A percentile compares a stretch with the other conserved stretches of the same genome.
phyloP scores from a whole-genome alignment of 1,139 yeast species.

The Candida pseudoviswanathii region DNA sequence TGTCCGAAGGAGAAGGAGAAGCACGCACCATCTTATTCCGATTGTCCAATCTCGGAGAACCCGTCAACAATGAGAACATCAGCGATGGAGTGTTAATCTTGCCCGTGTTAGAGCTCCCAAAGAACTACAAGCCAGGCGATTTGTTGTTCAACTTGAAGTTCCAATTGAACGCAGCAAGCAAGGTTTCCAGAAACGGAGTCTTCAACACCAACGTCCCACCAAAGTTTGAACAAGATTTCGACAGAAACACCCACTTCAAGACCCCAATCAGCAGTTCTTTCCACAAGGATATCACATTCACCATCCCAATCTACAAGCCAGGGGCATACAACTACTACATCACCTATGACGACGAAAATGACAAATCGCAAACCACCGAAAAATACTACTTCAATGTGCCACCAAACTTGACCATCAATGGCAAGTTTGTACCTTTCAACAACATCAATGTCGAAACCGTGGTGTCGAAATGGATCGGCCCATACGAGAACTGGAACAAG shows the following conservation, averaged over 20 bases:
- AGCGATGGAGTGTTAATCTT: conserved; percentile 64
- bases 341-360: conserved; percentile 33
- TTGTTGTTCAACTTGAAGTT: conserved; percentile 59
- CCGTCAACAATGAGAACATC: conserved; percentile 47
- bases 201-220: conserved; percentile 79
- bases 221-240: conserved; percentile 42
- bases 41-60: conserved; percentile 58
- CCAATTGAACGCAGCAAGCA: conserved; percentile 73
- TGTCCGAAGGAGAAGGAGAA: conserved; percentile 1
- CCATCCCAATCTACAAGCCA: conserved; percentile 65
- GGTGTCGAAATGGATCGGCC: conserved; percentile 91
- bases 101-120: conserved; percentile 57
- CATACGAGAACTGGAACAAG: conserved; percentile 60
- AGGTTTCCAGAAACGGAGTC: conserved; percentile 67
- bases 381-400: conserved; percentile 79
- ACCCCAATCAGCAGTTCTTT: conserved; percentile 51
- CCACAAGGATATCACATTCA: conserved; percentile 61
- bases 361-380: conserved; percentile 40
- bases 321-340: conserved; percentile 79
- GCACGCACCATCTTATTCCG: conserved; percentile 44
- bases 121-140: conserved; percentile 38
- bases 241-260: conserved; percentile 56
- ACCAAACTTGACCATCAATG: conserved; percentile 66
- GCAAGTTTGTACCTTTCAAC: conserved; percentile 66
- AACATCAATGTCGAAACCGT: conserved; percentile 85